phyloP scores from a whole-genome alignment of 2,329 filamentous ascomycete species.

The Hymenoscyphus repandus region DNA sequence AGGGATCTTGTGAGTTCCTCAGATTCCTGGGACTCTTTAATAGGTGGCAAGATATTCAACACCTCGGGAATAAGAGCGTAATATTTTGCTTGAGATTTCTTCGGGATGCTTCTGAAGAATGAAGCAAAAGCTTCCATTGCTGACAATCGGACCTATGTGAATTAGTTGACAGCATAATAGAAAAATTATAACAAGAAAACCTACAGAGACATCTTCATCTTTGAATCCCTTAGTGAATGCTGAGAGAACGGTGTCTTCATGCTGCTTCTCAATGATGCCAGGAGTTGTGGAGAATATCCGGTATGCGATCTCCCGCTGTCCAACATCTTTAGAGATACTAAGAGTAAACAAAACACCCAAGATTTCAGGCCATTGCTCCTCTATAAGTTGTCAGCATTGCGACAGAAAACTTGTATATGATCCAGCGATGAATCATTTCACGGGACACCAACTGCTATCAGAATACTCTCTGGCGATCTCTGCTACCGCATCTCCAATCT shows the following conservation, averaged over 20 bases:
- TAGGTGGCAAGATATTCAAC: conserved; percentile 86
- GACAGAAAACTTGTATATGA: no score
- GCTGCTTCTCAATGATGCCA: conserved; percentile 91
- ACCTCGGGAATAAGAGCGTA: conserved; percentile 83
- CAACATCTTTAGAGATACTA: conserved; percentile 77
- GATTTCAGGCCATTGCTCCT: conserved; percentile 83
- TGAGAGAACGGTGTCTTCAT: conserved; percentile 81
- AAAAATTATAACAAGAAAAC: conserved; percentile 21
- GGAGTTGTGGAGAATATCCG: conserved; percentile 94
- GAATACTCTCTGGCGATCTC: conserved; percentile 93
- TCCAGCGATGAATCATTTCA: not conserved
- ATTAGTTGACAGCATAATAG: conserved; percentile 5
- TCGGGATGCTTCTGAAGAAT: conserved; percentile 87
- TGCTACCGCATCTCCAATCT: conserved; percentile 95
- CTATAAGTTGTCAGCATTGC: conserved; percentile 40
- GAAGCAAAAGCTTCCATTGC: conserved; percentile 96
- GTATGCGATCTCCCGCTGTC: conserved; percentile 87
- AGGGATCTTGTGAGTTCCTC: conserved; percentile 88
- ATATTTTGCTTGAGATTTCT: conserved; percentile 86
- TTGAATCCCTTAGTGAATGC: conserved; percentile 92
- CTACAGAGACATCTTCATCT: conserved; percentile 74
- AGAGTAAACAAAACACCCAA: conserved; percentile 81
- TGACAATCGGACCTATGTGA: conserved; percentile 70
- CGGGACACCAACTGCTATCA: conserved; percentile 66
- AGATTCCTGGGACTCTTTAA: conserved; percentile 87